phyloP scores from a whole-genome alignment of 2,329 filamentous ascomycete species.

The Colletotrichum cordylinicola region DNA sequence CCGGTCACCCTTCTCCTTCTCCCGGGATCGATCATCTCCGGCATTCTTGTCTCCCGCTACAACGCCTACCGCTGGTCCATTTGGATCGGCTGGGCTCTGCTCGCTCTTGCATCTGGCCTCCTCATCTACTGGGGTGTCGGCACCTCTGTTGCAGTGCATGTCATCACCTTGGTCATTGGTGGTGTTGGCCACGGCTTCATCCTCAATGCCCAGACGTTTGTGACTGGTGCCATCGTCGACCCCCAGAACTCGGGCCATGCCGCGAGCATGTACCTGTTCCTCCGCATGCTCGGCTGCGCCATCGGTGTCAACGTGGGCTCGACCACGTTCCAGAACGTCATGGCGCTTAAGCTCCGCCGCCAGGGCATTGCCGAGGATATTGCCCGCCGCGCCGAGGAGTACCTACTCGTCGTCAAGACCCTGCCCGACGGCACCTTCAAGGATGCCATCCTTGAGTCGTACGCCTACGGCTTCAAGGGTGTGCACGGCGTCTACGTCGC shows the following conservation, averaged over 20 bases:
- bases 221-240: constrained; percentile 24
- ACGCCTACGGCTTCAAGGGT: constrained; percentile 20
- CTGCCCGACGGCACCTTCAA: constrained; percentile 20
- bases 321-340: constrained; percentile 27
- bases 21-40: constrained; percentile 36
- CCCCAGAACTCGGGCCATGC: constrained; percentile 22
- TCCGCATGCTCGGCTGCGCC: constrained; percentile 23
- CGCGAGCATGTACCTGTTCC: constrained; percentile 25
- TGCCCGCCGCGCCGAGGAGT: constrained; percentile 17
- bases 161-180: constrained; percentile 19
- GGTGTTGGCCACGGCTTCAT: constrained; percentile 26
- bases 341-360: constrained; percentile 21
- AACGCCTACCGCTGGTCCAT: constrained; percentile 43
- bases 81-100: constrained; percentile 38
- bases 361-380: constrained; percentile 17
- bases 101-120: constrained; percentile 18
- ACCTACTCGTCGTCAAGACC: constrained; percentile 10
- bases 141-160: constrained; percentile 18
- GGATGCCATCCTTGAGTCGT: constrained; percentile 11
- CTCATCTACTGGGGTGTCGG: constrained; percentile 22
- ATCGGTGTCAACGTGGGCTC: constrained; percentile 26
- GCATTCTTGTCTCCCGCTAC: constrained; percentile 33
- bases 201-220: constrained; percentile 28
- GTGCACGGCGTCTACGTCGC: constrained; percentile 20
- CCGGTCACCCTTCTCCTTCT: constrained; percentile 36